Evolutionary conservation across 495 filamentous ascomycete genomes (phyloP), one percentile per base, ranked within the genome.

Genomic region (Collariella sp.): DNA sequence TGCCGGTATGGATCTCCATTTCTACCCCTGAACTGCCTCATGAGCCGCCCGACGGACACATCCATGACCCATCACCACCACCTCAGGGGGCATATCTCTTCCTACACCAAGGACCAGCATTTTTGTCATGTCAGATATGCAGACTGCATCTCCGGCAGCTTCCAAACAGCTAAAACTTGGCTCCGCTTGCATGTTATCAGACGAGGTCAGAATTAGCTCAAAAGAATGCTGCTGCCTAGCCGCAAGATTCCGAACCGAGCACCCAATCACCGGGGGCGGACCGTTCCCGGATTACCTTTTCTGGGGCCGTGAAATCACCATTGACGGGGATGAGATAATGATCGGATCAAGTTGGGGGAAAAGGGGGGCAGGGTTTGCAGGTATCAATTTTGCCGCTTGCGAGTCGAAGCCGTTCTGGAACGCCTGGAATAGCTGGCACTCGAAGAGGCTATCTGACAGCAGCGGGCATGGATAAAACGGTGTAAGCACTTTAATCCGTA

Each of bases 191-290:
- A 43, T 36, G 46, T 29, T 34, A 38, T 31, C 9, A 45, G 41
- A 52, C 46, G 51, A 40, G 51, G 51, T 54, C 9, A 46, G 46
- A 36, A 55, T 48, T 42, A 52, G 43, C 35, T 40, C 41, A 41
- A 18, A 35, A 52, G 36, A 57, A 57, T 57, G 34, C 42, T 52
- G 55, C 44, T 57, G 55, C 55, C 55, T 57, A 41, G 55, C 55
- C 34, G 41, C 49, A 46, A 31, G 13, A 31, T 43, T 40, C 41
- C 31, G 6, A 7, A 6, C 22, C n/a, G 15, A 18, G 22, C 33
- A 23, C 9, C 41, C 54, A 56, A 51, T 46, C 54, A 46, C n/a
- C 5, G 29, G n/a, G 13, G 39, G 3, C 38, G 38, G 12, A 46
- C 40, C 22, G 40, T 56, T 46, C 33, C 26, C 44, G 18, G 23